These are phyloP conservation scores for Zygoascus tannicola DNA, from an alignment of 805 yeast genomes.

Conservation along the genomic window DNA sequence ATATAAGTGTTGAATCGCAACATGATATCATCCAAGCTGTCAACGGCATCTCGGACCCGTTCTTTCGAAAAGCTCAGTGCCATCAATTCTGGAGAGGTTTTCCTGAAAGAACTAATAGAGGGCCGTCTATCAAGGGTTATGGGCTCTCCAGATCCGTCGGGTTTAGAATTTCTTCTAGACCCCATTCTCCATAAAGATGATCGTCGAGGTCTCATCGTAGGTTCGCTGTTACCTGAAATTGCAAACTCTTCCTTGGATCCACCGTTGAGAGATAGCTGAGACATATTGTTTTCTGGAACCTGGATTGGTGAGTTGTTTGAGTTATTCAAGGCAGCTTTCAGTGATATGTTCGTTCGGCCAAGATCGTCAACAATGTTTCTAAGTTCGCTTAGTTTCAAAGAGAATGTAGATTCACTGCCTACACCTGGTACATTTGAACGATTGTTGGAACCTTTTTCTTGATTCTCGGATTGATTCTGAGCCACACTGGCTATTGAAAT, in stretches of 20 bases:
- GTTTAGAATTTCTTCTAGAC: background rate
- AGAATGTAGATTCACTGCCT: background rate
- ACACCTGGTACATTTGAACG: background rate
- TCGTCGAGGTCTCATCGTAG: background rate
- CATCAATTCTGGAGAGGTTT: background rate
- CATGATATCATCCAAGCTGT: background rate
- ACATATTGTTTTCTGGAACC: slow-evolving; percentile 1
- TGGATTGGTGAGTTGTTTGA: background rate
- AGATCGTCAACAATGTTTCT: background rate
- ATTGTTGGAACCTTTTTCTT: background rate
- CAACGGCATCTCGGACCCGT: background rate
- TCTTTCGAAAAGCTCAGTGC: background rate
- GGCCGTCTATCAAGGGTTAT: background rate
- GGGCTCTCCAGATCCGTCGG: background rate
- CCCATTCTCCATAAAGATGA: slow-evolving; percentile 3
- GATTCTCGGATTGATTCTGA: background rate
- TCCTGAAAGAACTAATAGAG: background rate
- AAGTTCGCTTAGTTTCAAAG: background rate
- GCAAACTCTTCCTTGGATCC: background rate
- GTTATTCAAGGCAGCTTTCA: background rate
- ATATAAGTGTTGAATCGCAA: background rate
- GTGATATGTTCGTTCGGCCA: background rate
- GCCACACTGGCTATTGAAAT: background rate
- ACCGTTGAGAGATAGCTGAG: slow-evolving; percentile 5
- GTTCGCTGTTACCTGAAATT: background rate